These are phyloP conservation scores for Agastache rugosa DNA, from an alignment of 257 asterid species.

Conservation along the genomic window DNA sequence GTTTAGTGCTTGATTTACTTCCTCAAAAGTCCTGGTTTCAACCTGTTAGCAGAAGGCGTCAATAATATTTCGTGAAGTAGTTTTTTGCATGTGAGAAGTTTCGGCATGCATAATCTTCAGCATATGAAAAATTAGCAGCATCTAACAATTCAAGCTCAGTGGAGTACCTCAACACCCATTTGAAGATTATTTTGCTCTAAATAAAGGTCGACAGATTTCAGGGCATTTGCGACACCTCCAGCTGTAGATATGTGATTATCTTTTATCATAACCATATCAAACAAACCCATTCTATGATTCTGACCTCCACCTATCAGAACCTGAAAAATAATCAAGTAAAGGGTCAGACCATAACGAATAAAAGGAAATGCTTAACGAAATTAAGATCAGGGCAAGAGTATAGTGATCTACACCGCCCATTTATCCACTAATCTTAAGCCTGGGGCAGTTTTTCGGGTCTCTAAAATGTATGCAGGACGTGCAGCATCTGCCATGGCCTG, in stretches of 20 bases:
- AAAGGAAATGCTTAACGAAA: background rate
- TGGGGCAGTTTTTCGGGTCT: slow-evolving; percentile 97
- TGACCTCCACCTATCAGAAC: slow-evolving; percentile 93
- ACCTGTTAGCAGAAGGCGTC: slow-evolving; percentile 53
- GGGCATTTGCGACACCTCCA: slow-evolving; percentile 80
- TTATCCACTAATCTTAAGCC: slow-evolving; percentile 96
- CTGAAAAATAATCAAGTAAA: slow-evolving; percentile 44
- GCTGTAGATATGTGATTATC: slow-evolving; percentile 95
- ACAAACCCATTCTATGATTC: slow-evolving; percentile 96
- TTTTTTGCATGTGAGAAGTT: background rate
- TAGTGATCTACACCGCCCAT: slow-evolving; percentile 92
- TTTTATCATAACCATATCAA: slow-evolving; percentile 97
- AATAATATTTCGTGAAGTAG: slow-evolving; percentile 10
- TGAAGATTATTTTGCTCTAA: slow-evolving; percentile 71
- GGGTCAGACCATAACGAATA: slow-evolving; percentile 9
- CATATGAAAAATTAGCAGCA: background rate
- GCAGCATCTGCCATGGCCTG: slow-evolving; percentile 99
- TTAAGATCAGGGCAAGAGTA: slow-evolving; percentile 29
- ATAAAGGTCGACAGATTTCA: slow-evolving; percentile 81
- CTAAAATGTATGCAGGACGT: slow-evolving; percentile 77
- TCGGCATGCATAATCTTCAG: background rate
- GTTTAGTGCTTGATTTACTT: slow-evolving; percentile 75
- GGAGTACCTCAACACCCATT: slow-evolving; percentile 89
- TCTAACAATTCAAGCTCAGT: slow-evolving; percentile 1
- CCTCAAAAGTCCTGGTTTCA: slow-evolving; percentile 91